Evolutionary conservation across 176 grass and related monocot genomes (phyloP), one percentile per base, ranked within the genome.

Genomic region (Typha latifolia): DNA sequence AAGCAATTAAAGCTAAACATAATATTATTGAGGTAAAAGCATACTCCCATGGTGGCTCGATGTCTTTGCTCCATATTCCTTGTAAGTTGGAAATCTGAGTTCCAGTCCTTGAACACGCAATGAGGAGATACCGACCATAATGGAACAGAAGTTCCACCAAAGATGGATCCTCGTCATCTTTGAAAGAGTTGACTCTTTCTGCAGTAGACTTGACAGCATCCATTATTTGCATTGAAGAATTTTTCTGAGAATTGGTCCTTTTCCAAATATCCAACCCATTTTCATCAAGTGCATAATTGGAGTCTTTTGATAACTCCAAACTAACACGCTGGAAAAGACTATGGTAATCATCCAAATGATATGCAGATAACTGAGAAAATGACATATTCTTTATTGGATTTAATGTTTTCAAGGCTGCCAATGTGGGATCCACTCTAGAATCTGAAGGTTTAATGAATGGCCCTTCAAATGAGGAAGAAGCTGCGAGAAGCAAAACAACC

Each of bases 51-150:
- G 84, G 56, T 69, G 91, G 87, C 15, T 57, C 23, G 67, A 14
- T 67, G 32, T 96, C 81, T 21, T 96, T 85, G 69, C 51, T 96
- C 91, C 91, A 96, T 79, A 96, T 90, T 65, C 91, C 91, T 90
- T 96, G 91, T 37, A 96, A 83, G 72, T 90, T 96, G 15, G 91
- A 63, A 78, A 87, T 69, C 69, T 87, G 87, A 23, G 91, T 90
- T 80, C 91, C 87, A 69, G 84, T 78, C 74, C 91, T 85, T 6
- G 91, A 96, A 68, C 87, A 90, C 48, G 91, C 90, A 79, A 96
- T 96, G 12, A 96, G 86, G 49, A 96, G 67, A 79, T 96, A 96
- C 34, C 91, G 84, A 66, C 91, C 91, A 83, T 83, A 96, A 59
- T 96, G 84, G 70, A 96, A 96, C 29, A 96, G 66, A 69, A 96